These are phyloP conservation scores for Pterocarpus santalinus DNA, from an alignment of 306 rosid genomes.

Conservation along the genomic window DNA sequence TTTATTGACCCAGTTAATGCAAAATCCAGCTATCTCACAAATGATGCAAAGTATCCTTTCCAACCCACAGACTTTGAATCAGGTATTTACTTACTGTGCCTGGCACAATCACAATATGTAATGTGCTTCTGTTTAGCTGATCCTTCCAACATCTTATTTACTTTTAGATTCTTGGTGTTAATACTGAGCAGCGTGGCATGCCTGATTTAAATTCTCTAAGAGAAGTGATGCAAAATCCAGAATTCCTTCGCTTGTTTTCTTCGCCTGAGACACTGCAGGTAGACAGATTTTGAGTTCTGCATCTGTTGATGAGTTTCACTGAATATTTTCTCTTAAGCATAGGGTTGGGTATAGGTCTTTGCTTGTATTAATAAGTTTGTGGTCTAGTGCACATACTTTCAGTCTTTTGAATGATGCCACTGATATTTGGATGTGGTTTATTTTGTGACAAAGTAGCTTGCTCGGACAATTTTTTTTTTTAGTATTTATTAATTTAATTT, in stretches of 20 bases:
- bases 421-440: constrained; percentile 13
- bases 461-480: background rate
- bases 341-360: constrained; percentile 3
- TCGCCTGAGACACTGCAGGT: constrained; percentile 96
- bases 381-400: constrained; percentile 21
- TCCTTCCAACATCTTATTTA: constrained; percentile 38
- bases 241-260: constrained; percentile 75
- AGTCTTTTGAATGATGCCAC: constrained; percentile 14
- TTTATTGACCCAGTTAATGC: constrained; percentile 73
- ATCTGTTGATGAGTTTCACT: constrained; percentile 35
- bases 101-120: background rate
- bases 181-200: constrained; percentile 71
- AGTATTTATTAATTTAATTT: background rate
- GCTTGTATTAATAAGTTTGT: background rate
- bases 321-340: constrained; percentile 23
- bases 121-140: constrained; percentile 37
- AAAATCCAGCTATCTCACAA: constrained; percentile 86
- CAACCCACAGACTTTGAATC: constrained; percentile 80
- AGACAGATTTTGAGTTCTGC: constrained; percentile 22
- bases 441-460: background rate
- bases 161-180: constrained; percentile 68
- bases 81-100: constrained; percentile 56
- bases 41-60: constrained; percentile 89
- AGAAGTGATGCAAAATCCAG: constrained; percentile 89
- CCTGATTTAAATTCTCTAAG: constrained; percentile 80